Evolutionary conservation across 1,284 basidiomycete genomes (phyloP), one percentile per base, ranked within the genome.

Genomic region (Cryptococcus maquisensis): DNA sequence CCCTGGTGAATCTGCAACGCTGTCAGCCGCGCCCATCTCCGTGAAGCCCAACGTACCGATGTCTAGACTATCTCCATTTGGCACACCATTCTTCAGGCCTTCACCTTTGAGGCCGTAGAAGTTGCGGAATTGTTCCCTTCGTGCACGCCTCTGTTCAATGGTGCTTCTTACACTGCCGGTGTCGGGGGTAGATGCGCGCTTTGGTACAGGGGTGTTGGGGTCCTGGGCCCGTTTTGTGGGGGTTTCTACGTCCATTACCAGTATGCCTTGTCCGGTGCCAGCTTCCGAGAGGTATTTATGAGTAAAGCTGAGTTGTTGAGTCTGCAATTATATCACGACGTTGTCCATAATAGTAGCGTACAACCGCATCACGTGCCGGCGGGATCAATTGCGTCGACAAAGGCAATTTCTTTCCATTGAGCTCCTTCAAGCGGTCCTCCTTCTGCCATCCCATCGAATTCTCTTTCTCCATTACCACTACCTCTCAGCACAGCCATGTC

Each of bases 61-160:
- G 59, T 70, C 66, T 15, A 67, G 26, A n/a, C 61, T 59, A 55
- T 67, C 40, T 28, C 51, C 41, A 16, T 38, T 32, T 42, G 48
- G 48, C 15, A 15, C 36, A 6, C 52, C 51, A 18, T 46, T 40
- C 15, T 44, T 23, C 7, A 44, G 9, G 18, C 36, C 28, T 21
- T 47, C 20, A 12, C 23, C 46, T 23, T 63, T 65, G 28, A 73
- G 49, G 9, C 71, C 73, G 55, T 74, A 73, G 51, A 72, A 74
- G 49, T 67, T 63, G 21, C 70, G 54, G 32, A 74, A 55, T 55
- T 73, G 69, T 41, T 69, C 73, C 46, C 73, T 54, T 10, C 69
- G 55, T 0, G 69, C 69, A 32, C 64, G 55, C 18, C 72, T 57
- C 9, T 66, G 61, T n/a, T 63, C 67, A 13, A 54, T 51, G 1